Evolutionary conservation across 1,139 yeast species (phyloP), one percentile per base, ranked within the genome.

Genomic region (Petasospora fabianii): DNA sequence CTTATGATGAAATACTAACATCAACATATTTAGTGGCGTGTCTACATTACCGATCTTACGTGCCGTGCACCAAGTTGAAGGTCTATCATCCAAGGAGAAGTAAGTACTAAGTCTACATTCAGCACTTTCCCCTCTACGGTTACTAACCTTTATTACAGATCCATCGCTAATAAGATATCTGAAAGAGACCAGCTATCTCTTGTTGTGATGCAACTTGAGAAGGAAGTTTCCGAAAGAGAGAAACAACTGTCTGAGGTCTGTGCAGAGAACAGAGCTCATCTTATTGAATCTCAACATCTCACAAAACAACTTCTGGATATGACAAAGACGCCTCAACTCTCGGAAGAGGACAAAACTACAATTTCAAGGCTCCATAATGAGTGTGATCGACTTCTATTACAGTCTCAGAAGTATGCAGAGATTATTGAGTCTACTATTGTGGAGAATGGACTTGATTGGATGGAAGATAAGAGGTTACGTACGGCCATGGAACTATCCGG

Each of bases 401-500:
- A 39, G 20, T 36, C 43, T 1, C 38, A 35, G 9, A 48, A 59
- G 21, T 31, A 64, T 13, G 48, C 63, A 6, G 63, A 61, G 17
- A 59, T 66, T 34, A 59, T 65, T 6, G 54, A 51, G 3, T 53
- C 56, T 24, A 43, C 58, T 24, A 51, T 44, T 10, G 39, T 54
- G 54, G 27, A 54, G 58, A 26, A 47, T 50, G 48, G 62, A 1
- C 30, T 51, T 4, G 34, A 51, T 29, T 54, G 64, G 41, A 49
- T 49, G 4, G 37, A 48, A 0, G 64, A 66, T 41, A 55, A 55
- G 6, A 38, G 39, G 3, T 34, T 66, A 13, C 39, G 39, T 8
- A 58, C 60, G 3, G 55, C 64, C 2, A 49, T 68, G 2, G 41
- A 61, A 17, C 56, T 51, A 16, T 62, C 69, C 47, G 47, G 51